Evolutionary conservation across 768 basidiomycete genomes (phyloP), one percentile per base, ranked within the genome.

Genomic region (Scleroderma citrinum): DNA sequence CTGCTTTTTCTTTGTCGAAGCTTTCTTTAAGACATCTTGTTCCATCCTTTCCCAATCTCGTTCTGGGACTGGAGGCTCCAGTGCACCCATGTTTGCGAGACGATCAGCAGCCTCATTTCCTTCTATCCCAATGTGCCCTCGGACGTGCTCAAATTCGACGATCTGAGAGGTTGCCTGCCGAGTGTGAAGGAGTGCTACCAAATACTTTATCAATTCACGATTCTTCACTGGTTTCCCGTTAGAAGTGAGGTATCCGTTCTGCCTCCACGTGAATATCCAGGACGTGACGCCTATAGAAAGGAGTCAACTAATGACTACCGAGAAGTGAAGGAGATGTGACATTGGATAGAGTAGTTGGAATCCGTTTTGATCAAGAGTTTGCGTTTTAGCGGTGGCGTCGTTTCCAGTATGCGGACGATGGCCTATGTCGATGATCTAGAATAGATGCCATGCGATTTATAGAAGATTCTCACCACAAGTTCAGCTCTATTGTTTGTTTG

Each of bases 401-500:
- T 81, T 64, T 96, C 91, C 5, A 97, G 70, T 17, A 85, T 76
- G 17, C 92, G 82, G 17, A 87, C 72, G 50, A 96, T 89, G 11
- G 92, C 91, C 93, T 95, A 59, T 34, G 19, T 40, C 35, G n/a
- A 19, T 30, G 26, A 29, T 29, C 8, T 50, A 36, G 16, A 49
- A 20, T 31, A 24, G 23, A 32, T 6, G 48, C 20, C 34, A 38
- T 41, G 46, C 17, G 23, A 21, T 3, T 10, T 23, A 48, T 32
- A 19, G 14, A 73, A 78, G 47, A 49, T 8, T 12, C 66, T 49
- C 12, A 90, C 93, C 47, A 92, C 81, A 29, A 95, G 73, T 63
- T 96, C 93, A 11, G 92, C 93, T 24, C 92, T 71, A 52, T 92
- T 92, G 61, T 93, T 93, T 2, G 90, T 92, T 59, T 92, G 90